Percentiles rank a stretch among this genome's conserved stretches.
phyloP scores from a whole-genome alignment of 1,284 basidiomycete genomes.

The Ustilago hordei region DNA sequence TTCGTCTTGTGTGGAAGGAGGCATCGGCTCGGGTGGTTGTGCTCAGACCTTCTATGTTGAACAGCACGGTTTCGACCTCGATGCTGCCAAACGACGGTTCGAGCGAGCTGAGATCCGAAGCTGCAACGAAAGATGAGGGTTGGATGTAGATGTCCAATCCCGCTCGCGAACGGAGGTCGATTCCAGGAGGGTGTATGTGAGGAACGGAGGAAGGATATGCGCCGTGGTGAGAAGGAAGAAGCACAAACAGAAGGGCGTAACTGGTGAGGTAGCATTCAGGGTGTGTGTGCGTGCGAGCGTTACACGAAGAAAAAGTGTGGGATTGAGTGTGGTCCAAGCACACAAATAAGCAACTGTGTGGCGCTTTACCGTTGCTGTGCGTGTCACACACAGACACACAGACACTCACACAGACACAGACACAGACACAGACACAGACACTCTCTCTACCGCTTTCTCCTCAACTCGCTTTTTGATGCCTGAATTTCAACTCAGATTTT shows the following conservation, averaged over 20 bases:
- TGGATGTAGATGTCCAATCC: not conserved
- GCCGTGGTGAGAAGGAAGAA: constrained; percentile 1
- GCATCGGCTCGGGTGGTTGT: constrained; percentile 26
- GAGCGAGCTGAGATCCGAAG: not conserved
- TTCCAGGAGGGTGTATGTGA: not conserved
- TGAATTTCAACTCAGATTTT: constrained; percentile 5
- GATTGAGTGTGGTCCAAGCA: constrained; percentile 15
- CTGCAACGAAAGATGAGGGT: not conserved
- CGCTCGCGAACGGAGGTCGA: not conserved
- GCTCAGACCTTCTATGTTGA: not conserved
- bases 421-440: not conserved
- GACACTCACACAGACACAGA: too few species aligned
- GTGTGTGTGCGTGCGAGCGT: constrained; percentile 10
- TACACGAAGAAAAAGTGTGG: constrained; percentile 3
- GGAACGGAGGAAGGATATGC: not conserved
- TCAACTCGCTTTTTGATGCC: not conserved
- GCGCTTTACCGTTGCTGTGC: not conserved
- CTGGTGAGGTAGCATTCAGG: constrained; percentile 8
- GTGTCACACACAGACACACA: too few species aligned
- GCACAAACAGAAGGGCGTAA: constrained; percentile 1
- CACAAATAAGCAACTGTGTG: not conserved
- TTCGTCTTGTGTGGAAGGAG: constrained; percentile 16
- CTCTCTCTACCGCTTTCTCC: not conserved
- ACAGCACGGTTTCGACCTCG: not conserved
- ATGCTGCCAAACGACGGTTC: not conserved